Evolutionary conservation across 495 filamentous ascomycete species (phyloP), one percentile per base, ranked within the genome.

Genomic region (Ascodesmis nigricans): DNA sequence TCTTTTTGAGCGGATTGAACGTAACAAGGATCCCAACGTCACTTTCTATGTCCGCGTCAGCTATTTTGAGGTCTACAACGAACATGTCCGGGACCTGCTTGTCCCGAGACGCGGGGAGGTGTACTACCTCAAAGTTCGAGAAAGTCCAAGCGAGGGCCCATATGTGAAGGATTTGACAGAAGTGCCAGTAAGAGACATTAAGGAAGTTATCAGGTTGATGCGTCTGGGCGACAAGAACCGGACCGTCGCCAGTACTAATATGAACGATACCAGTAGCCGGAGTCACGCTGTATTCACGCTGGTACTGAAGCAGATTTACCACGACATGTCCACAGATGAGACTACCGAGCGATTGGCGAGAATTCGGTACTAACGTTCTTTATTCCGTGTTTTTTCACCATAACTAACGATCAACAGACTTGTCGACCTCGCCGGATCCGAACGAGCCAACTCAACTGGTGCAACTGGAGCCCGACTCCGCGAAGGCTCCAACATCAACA

Each of bases 21-120:
- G 66, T 29, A 78, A 82, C 24, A 65, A 75, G 23, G 71, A 73
- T 4, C 76, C 81, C 10, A 83, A 83, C 50, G 78, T 91, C 53
- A 87, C 74, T 39, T 99, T 91, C 62, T 81, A 79, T 44, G 87
- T 99, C 32, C 78, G 83, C 38, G 87, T 93, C 21, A 91, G 81
- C 3, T 99, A 99, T 58, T 95, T 95, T 43, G 87, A 99, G 55
- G 83, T 99, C 42, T 95, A 99, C 64, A 99, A 99, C 55, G 87
- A 99, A 56, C 87, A 99, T 57, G 90, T 95, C 21, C 75, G 87
- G 33, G 87, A 99, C 53, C 65, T 99, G 1, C 66, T 99, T 28
- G 78, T 81, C 1, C 77, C 82, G 25, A 59, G 66, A n/a, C 54
- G 64, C 14, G 71, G 76, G 40, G 63, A 75, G 2, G 77, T 84